Evolutionary conservation across 306 rosid species (phyloP).

Genomic region (Cicer pinnatifidum): DNA sequence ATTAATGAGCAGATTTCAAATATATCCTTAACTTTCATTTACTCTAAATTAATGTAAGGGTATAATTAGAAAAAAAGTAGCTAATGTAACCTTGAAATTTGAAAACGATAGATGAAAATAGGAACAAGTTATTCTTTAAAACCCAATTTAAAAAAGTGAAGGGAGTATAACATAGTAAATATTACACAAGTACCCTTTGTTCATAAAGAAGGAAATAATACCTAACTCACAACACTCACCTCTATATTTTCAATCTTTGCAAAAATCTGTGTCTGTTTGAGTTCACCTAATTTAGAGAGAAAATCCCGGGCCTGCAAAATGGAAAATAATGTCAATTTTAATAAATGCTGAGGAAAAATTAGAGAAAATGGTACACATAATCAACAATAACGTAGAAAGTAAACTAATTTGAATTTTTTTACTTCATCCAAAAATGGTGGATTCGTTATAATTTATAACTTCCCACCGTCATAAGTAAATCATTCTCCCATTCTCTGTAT

Average conservation of each 20-base stretch:
- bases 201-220: not conserved
- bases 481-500: slow-evolving; percentile 40
- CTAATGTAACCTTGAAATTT: too few species aligned
- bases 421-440: too few species aligned
- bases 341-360: not conserved
- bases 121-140: too few species aligned
- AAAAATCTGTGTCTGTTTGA: slow-evolving; percentile 75
- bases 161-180: not conserved
- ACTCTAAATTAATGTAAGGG: too few species aligned
- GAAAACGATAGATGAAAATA: too few species aligned
- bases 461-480: not conserved
- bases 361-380: not conserved
- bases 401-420: too few species aligned
- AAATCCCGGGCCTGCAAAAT: slow-evolving; percentile 66
- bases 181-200: not conserved
- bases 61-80: too few species aligned
- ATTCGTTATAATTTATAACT: too few species aligned
- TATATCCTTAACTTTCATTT: too few species aligned
- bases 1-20: too few species aligned
- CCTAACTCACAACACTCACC: slow-evolving; percentile 49
- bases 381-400: slow-evolving; percentile 3
- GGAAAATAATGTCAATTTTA: not conserved
- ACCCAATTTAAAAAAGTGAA: too few species aligned
- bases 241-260: slow-evolving; percentile 85
- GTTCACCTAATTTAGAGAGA: slow-evolving; percentile 52